Percentiles rank a stretch among this genome's conserved stretches.
These are phyloP conservation scores for Claviceps sp. DNA, from an alignment of 2,329 filamentous ascomycete species.

Conservation along the genomic window DNA sequence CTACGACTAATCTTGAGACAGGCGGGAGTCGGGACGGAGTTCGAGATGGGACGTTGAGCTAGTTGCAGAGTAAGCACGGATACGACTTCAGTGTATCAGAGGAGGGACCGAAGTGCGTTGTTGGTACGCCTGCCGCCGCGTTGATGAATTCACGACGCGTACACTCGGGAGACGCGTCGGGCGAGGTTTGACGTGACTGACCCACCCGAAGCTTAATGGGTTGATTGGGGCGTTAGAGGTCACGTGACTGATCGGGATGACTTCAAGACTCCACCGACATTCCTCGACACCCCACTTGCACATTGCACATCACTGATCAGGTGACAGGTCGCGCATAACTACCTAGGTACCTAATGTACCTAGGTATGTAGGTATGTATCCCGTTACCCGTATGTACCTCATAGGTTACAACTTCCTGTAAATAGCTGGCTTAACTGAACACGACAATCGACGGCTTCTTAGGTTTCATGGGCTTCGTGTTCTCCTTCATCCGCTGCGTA, in stretches of 20 bases:
- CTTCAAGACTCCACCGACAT: neutral
- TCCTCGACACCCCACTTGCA: neutral
- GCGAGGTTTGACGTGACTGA: slow-evolving; percentile 20
- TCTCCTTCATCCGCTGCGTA: too few relatives aligned
- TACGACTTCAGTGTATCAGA: too few relatives aligned
- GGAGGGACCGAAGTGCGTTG: too few relatives aligned
- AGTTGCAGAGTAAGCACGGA: too few relatives aligned
- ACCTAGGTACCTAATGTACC: too few relatives aligned
- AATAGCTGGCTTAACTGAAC: neutral
- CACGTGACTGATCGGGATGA: slow-evolving; percentile 18
- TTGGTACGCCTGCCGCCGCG: neutral
- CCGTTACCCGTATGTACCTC: too few relatives aligned
- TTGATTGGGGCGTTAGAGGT: neutral
- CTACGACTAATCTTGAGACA: neutral
- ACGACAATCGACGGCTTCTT: neutral
- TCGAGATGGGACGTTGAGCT: too few relatives aligned
- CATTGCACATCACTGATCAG: neutral
- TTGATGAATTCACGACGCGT: neutral
- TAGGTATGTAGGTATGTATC: too few relatives aligned
- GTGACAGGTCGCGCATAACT: too few relatives aligned
- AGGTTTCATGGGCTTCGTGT: neutral
- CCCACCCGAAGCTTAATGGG: slow-evolving; percentile 15
- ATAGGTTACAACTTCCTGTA: too few relatives aligned
- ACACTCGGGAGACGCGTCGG: too few relatives aligned
- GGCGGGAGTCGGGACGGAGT: too few relatives aligned